Evolutionary conservation across 108 stramenopile genomes (phyloP), one percentile per base, ranked within the genome.

Genomic region (Skeletonema menzelii): DNA sequence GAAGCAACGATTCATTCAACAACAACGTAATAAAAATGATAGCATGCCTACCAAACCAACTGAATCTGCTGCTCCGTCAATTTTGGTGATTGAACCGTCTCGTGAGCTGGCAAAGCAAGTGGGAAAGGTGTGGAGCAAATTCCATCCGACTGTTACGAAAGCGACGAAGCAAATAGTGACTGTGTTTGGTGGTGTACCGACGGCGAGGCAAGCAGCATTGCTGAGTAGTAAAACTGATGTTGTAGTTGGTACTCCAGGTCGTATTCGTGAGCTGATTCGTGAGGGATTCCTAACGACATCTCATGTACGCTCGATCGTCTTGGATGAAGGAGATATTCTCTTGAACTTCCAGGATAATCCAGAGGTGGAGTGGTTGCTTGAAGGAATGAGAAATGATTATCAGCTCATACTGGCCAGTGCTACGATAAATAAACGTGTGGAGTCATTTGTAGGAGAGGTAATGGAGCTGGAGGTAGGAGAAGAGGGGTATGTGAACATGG

Each of bases 351-450:
- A 76, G 12, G 84, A 85, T 42, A 46, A 62, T 49, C 84, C 84
- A 5, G 84, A 85, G 47, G 69, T 75, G 2, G 77, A 79, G 42
- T 69, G 60, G 73, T 56, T 73, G 35, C 68, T 84, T 15, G 79
- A 85, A 38, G 80, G 71, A 19, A 75, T 83, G 70, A 58, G 55
- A 55, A 66, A 79, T 59, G 86, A 87, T 67, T 87, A 87, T 68
- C 86, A 87, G 56, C 74, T 87, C 24, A 61, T 85, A 3, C 67
- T 87, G 17, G 80, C 82, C 19, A 75, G 73, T 27, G 86, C 86
- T 22, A 87, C 86, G 19, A 64, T 87, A n/a, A 83, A 82, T 55
- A 63, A 76, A 47, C 53, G 65, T 13, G 81, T 82, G 7, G 56
- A 75, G 40, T 73, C 67, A 19, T 85, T 85, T 67, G 84, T 75